Evolutionary conservation across 1,139 yeast species (phyloP), one percentile per base, ranked within the genome.

Genomic region (Diutina scorzettiae): DNA sequence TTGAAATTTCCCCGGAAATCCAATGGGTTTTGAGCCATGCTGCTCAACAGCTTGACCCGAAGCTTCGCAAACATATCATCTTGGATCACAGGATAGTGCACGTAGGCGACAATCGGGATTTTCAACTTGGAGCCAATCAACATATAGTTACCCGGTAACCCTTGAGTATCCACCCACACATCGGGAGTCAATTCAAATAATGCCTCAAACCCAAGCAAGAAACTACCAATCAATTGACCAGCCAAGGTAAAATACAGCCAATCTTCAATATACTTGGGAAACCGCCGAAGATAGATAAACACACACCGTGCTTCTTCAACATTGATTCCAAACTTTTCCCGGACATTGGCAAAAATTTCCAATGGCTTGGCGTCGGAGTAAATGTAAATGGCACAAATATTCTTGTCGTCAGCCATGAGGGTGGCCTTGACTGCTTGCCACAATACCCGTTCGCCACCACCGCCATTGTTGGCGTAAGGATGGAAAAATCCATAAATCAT

Each of bases 401-500:
- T 76, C 36, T 60, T 58, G 5, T 63, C 62, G 47, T 71, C 69
- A 31, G 69, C 63, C 9, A 59, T 52, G 46, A 89, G 64, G 0
- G 96, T 84, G 21, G 81, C 71, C 49, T 76, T 71, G 5, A 91
- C 85, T 0, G 96, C 96, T 44, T 85, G 87, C 98, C 98, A 93
- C 40, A 93, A 66, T 0, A 93, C 98, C 42, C 94, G 73, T 58
- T 93, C 99, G 20, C 99, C 99, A 32, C 99, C 99, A 17, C 98
- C 98, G 32, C 95, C 96, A 40, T 95, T 93, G 57, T 85, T 85
- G 49, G 96, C 89, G 52, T 81, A 84, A 0, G 98, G 98, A 60
- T 93, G 99, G 66, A 91, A 87, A 55, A 84, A 89, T 5, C 97
- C 99, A 53, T 66, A 81, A 17, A 85, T 56, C 17, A 66, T 49